Evolutionary conservation across 164 flowering plant genomes (phyloP), one percentile per base, ranked within the genome.

Genomic region (Annona squamosa): DNA sequence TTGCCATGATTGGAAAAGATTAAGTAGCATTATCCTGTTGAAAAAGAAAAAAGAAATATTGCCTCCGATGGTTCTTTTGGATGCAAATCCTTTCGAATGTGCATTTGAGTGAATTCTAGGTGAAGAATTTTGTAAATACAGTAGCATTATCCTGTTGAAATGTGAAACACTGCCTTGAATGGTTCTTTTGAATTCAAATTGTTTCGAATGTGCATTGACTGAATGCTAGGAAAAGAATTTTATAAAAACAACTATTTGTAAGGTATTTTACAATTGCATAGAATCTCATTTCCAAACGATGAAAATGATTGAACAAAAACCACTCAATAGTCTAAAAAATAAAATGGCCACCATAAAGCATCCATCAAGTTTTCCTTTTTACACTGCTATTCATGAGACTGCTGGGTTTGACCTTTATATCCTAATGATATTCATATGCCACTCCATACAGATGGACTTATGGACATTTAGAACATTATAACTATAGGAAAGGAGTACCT

Each of bases 401-500:
- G 43, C 4, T 10, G 3, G 16, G 16, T 44, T 41, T 18, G 43
- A 66, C 46, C 44, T 66, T 43, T 65, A 6, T 44, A 43, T 66
- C 43, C 43, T 26, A 42, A 18, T 46, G 42, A 43, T 66, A 3
- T 66, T 41, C 17, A 16, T 13, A 13, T 37, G 16, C 46, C 43
- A 10, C 68, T 43, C 47, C 16, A 7, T 46, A 66, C 68, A 66
- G 12, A 7, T 66, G 68, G 68, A 43, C 3, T 66, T 42, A 37
- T 9, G 16, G 12, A 66, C 42, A 44, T 3, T 13, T 42, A 64
- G 44, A 66, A 66, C 4, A 44, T 42, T 5, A 2, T 4, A 6
- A 76, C 85, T 82, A 90, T 5, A 67, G n/a, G 41, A 81, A 79
- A 7, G 89, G 85, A 70, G 68, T 66, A 12, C 85, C 82, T 52